Evolutionary conservation across 495 filamentous ascomycete species (phyloP).

Genomic region (Cercophora newfieldiana): DNA sequence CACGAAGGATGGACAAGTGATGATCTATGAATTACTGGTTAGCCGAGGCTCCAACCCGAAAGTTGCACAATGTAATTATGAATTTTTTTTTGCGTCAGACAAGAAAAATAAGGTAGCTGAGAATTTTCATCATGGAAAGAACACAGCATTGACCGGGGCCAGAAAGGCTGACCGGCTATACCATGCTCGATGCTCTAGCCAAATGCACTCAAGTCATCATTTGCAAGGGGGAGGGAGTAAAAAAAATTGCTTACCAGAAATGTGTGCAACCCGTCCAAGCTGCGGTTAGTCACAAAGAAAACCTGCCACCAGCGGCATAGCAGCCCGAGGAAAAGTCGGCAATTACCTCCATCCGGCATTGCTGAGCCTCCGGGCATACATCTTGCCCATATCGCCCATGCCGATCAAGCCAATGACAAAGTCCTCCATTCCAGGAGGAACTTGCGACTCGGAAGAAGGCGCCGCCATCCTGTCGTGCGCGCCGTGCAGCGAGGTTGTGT

Average conservation of each 20-base stretch:
- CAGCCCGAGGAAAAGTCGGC: slow-evolving; percentile 11
- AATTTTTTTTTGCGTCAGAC: slow-evolving; percentile 63
- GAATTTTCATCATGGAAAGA: slow-evolving; percentile 92
- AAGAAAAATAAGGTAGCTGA: slow-evolving; percentile 91
- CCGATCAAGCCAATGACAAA: slow-evolving; percentile 90
- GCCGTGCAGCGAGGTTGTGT: neutral
- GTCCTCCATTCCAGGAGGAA: slow-evolving; percentile 52
- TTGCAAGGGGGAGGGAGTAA: slow-evolving; percentile 26
- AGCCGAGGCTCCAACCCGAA: slow-evolving; percentile 20
- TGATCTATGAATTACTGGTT: slow-evolving; percentile 19
- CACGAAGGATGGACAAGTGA: slow-evolving; percentile 10
- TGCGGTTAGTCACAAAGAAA: slow-evolving; percentile 5
- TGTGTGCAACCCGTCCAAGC: slow-evolving; percentile 24
- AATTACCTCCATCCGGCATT: slow-evolving; percentile 92
- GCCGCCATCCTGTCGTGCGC: slow-evolving; percentile 22
- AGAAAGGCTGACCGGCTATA: slow-evolving; percentile 40
- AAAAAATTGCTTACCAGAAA: slow-evolving; percentile 21
- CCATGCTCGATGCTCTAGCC: slow-evolving; percentile 86
- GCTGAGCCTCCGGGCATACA: slow-evolving; percentile 90
- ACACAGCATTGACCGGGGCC: slow-evolving; percentile 31
- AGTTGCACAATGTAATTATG: slow-evolving; percentile 16
- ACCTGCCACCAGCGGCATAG: neutral
- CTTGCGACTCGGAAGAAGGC: slow-evolving; percentile 11
- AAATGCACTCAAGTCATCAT: slow-evolving; percentile 99
- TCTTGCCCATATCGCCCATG: slow-evolving; percentile 99